phyloP scores from a whole-genome alignment of 805 yeast species.

The Ogataea degrootiae region DNA sequence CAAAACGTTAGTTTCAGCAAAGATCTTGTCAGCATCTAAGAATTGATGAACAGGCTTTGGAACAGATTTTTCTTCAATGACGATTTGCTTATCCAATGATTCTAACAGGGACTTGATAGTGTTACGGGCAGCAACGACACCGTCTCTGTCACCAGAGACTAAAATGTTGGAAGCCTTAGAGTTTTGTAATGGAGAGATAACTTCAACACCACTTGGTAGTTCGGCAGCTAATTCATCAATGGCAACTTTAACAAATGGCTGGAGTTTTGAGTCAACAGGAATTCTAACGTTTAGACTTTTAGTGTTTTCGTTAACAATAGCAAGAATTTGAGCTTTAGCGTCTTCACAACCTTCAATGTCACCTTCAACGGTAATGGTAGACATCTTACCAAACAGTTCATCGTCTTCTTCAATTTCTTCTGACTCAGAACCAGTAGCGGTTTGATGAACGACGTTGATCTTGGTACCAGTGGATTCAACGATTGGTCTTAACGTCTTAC shows the following conservation, averaged over 20 bases:
- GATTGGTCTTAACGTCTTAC: conserved; percentile 76
- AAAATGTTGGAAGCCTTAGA: conserved; percentile 41
- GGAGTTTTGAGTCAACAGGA: conserved; percentile 37
- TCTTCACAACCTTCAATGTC: conserved; percentile 75
- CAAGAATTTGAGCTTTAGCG: conserved; percentile 66
- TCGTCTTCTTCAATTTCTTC: conserved; percentile 34
- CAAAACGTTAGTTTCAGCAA: conserved; percentile 50
- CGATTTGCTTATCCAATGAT: conserved; percentile 40
- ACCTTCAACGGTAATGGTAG: conserved; percentile 69
- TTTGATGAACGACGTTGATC: conserved; percentile 55
- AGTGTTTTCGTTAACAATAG: conserved; percentile 72
- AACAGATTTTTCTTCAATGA: conserved; percentile 52
- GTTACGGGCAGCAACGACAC: conserved; percentile 51
- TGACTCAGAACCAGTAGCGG: conserved; percentile 15
- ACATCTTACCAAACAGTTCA: conserved; percentile 55
- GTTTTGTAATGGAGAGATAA: conserved; percentile 23
- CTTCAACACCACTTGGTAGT: conserved; percentile 25
- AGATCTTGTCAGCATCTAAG: conserved; percentile 51
- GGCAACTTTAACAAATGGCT: conserved; percentile 40
- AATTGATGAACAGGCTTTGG: conserved; percentile 69
- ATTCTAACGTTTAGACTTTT: conserved; percentile 50
- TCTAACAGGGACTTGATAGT: conserved; percentile 42
- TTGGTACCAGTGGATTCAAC: conserved; percentile 61
- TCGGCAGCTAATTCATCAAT: conserved; percentile 17
- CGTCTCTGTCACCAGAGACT: conserved; percentile 69